These are phyloP conservation scores for Podaxis mareebaensis DNA, from an alignment of 768 basidiomycete species.

Conservation along the genomic window DNA sequence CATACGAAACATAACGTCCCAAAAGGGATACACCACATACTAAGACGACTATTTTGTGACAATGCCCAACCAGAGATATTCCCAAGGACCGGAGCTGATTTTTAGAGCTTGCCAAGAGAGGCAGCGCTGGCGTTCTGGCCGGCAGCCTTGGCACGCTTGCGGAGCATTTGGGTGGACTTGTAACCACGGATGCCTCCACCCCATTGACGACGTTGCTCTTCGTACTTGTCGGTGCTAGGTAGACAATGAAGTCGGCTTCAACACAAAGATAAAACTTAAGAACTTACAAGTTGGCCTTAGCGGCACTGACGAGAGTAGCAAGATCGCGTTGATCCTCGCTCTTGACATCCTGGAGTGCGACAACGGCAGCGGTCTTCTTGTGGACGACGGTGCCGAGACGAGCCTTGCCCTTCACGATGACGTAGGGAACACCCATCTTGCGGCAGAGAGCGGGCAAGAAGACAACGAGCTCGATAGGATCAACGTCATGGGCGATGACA, in stretches of 20 bases:
- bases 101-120: slow-evolving; percentile 65
- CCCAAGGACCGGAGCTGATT: neutral
- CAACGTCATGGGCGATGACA: slow-evolving; percentile 96
- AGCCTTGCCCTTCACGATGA: slow-evolving; percentile 97
- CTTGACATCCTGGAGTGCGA: slow-evolving; percentile 91
- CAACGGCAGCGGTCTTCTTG: slow-evolving; percentile 96
- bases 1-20: slow-evolving; percentile 5
- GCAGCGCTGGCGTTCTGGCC: slow-evolving; percentile 65
- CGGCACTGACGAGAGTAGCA: slow-evolving; percentile 86
- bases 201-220: slow-evolving; percentile 90
- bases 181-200: slow-evolving; percentile 95
- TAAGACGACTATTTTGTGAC: slow-evolving; percentile 1
- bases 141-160: slow-evolving; percentile 90
- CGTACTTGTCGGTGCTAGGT: slow-evolving; percentile 84
- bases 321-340: slow-evolving; percentile 94
- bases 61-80: neutral
- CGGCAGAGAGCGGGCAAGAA: slow-evolving; percentile 98
- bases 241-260: slow-evolving; percentile 8
- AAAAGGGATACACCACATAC: slow-evolving; percentile 6
- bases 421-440: slow-evolving; percentile 99
- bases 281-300: slow-evolving; percentile 96
- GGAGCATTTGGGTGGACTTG: slow-evolving; percentile 92
- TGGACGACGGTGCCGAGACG: slow-evolving; percentile 97
- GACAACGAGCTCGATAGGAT: slow-evolving; percentile 98
- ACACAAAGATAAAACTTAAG: neutral